Evolutionary conservation across 1,284 basidiomycete species (phyloP).

Genomic region (Pseudozyma pruni): DNA sequence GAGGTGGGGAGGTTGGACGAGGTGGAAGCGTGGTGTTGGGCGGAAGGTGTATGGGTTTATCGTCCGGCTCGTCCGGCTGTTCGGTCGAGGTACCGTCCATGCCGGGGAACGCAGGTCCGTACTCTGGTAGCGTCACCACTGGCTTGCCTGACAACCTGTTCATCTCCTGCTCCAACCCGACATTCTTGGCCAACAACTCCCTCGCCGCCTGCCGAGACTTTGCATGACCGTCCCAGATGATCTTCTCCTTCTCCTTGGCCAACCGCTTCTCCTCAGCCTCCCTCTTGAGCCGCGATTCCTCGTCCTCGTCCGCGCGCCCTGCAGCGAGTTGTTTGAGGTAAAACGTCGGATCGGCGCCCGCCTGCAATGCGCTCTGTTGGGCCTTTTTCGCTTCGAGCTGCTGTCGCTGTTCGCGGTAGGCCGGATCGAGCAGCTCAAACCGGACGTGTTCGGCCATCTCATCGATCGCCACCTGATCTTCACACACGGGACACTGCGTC

Average conservation of each 20-base stretch:
- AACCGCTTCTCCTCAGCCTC: slow-evolving; percentile 58
- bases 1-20: slow-evolving; percentile 14
- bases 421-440: slow-evolving; percentile 95
- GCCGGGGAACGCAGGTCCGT: slow-evolving; percentile 43
- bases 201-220: slow-evolving; percentile 49
- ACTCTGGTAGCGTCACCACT: slow-evolving; percentile 27
- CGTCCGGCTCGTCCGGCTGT: slow-evolving; percentile 10
- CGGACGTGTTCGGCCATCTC: slow-evolving; percentile 98
- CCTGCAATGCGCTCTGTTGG: slow-evolving; percentile 59
- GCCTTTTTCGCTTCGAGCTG: slow-evolving; percentile 62
- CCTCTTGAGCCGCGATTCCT: slow-evolving; percentile 50
- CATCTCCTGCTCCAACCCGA: slow-evolving; percentile 52
- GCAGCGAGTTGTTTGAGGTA: slow-evolving; percentile 62
- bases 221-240: slow-evolving; percentile 66
- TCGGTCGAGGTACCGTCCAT: slow-evolving; percentile 9
- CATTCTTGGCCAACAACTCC: slow-evolving; percentile 48
- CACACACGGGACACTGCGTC: slow-evolving; percentile 90
- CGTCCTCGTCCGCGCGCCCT: slow-evolving; percentile 58
- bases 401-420: slow-evolving; percentile 68
- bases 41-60: slow-evolving; percentile 25
- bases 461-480: slow-evolving; percentile 90
- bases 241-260: slow-evolving; percentile 63
- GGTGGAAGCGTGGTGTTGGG: slow-evolving; percentile 25
- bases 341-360: slow-evolving; percentile 63
- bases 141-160: slow-evolving; percentile 43